phyloP scores from a whole-genome alignment of 805 yeast genomes.

The Wickerhamiella kurtzmanii region DNA sequence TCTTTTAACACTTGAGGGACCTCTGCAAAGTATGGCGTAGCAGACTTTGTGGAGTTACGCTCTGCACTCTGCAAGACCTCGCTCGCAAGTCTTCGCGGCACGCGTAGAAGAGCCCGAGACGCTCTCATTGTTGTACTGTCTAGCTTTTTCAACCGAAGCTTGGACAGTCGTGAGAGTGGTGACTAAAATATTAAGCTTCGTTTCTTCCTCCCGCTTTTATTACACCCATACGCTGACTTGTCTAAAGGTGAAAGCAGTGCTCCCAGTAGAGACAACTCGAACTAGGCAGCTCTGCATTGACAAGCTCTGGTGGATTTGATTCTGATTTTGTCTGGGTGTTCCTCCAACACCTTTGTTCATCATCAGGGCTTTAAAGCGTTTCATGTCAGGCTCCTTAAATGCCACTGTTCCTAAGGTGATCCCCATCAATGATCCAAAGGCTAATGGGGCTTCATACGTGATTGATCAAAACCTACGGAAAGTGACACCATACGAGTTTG shows the following conservation, averaged over 20 bases:
- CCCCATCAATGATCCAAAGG: conserved; percentile 16
- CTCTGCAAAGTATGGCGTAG: conserved; percentile 33
- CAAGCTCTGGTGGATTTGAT: no score
- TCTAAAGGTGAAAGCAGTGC: no score
- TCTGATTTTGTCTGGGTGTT: no score
- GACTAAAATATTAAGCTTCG: no score
- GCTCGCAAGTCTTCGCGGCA: conserved; percentile 20
- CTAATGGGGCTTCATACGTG: conserved; percentile 24
- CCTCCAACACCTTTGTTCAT: background rate
- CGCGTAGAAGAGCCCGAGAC: conserved; percentile 11
- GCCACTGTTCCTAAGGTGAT: no score
- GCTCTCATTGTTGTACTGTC: conserved; percentile 19
- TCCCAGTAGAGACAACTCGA: no score
- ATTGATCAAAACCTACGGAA: conserved; percentile 40
- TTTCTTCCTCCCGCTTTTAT: no score
- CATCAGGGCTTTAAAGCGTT: background rate
- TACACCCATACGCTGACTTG: no score
- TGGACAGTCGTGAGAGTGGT: no score
- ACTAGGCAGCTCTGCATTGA: no score
- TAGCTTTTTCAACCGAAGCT: no score
- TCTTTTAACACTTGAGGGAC: conserved; percentile 58
- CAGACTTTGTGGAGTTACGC: conserved; percentile 16
- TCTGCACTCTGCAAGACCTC: conserved; percentile 22
- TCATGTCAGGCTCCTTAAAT: no score
- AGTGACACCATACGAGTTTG: conserved; percentile 75